Percentiles rank a stretch among this genome's conserved stretches.
phyloP scores from a whole-genome alignment of 805 yeast species.

The Tanozyma kutaoensis region DNA sequence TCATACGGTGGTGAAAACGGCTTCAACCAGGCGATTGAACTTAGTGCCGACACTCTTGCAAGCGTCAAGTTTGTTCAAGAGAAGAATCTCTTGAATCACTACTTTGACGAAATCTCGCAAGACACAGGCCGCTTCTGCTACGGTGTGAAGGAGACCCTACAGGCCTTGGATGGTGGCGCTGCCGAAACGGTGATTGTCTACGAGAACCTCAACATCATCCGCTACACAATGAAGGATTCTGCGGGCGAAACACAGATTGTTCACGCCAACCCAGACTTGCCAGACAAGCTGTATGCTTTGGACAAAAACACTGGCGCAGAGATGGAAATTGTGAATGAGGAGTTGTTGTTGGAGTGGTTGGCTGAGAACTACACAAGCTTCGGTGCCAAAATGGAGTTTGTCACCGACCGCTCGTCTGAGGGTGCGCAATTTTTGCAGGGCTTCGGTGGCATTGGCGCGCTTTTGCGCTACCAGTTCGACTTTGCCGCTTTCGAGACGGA shows the following conservation, averaged over 20 bases:
- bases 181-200: constrained; percentile 86
- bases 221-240: constrained; percentile 74
- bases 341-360: constrained; percentile 87
- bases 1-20: constrained; percentile 99
- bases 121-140: constrained; percentile 97
- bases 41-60: constrained; percentile 92
- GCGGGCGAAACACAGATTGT: constrained; percentile 70
- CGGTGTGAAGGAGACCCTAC: constrained; percentile 92
- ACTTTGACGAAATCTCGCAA: constrained; percentile 95
- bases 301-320: constrained; percentile 85
- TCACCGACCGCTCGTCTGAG: constrained; percentile 91
- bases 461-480: constrained; percentile 91
- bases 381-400: constrained; percentile 94
- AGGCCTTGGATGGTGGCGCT: constrained; percentile 94
- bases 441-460: constrained; percentile 98
- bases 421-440: constrained; percentile 98
- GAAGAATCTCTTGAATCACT: constrained; percentile 82
- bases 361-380: constrained; percentile 91
- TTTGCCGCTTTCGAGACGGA: constrained; percentile 86
- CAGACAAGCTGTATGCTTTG: constrained; percentile 60
- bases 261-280: constrained; percentile 58
- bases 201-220: constrained; percentile 76
- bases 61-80: constrained; percentile 98
- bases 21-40: constrained; percentile 96
- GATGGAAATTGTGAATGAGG: constrained; percentile 80